These are phyloP conservation scores for Boechera divaricarpa DNA, from an alignment of 345 rosid species.

Conservation along the genomic window DNA sequence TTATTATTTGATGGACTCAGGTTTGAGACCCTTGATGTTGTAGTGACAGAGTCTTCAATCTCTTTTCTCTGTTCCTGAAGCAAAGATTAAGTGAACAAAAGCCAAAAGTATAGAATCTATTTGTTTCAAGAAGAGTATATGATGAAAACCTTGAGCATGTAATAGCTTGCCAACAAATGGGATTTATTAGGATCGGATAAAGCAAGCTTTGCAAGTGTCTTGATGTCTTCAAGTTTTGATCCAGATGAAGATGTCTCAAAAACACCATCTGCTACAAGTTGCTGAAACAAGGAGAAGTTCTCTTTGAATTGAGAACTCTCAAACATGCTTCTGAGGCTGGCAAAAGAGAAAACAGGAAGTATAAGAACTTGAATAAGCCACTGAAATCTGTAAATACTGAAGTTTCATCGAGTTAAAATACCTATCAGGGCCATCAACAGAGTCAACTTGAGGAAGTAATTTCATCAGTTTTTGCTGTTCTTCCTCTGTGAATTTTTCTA, in stretches of 20 bases:
- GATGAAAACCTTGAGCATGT: slow-evolving; percentile 64
- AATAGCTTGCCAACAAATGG: slow-evolving; percentile 67
- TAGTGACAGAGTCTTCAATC: slow-evolving; percentile 46
- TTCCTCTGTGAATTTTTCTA: slow-evolving; percentile 62
- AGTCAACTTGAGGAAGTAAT: slow-evolving; percentile 71
- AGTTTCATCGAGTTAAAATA: slow-evolving; percentile 29
- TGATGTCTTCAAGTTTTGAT: slow-evolving; percentile 67
- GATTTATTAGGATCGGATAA: slow-evolving; percentile 59
- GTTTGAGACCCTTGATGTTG: slow-evolving; percentile 48
- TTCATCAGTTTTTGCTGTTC: slow-evolving; percentile 80
- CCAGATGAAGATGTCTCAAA: slow-evolving; percentile 62
- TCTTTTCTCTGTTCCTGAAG: slow-evolving; percentile 58
- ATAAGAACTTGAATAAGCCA: slow-evolving; percentile 21
- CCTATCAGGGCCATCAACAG: slow-evolving; percentile 67
- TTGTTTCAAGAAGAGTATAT: not conserved
- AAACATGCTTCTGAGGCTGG: slow-evolving; percentile 84
- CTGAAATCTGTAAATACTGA: slow-evolving; percentile 1
- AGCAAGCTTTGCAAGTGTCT: slow-evolving; percentile 63
- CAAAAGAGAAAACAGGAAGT: slow-evolving; percentile 24
- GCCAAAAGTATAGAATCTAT: slow-evolving; percentile 19
- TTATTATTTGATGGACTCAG: slow-evolving; percentile 41
- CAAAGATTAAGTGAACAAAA: slow-evolving; percentile 26
- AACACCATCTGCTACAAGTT: slow-evolving; percentile 78
- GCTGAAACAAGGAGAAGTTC: slow-evolving; percentile 69
- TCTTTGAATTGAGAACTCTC: slow-evolving; percentile 81